A percentile compares a stretch with the other conserved stretches of the same genome.
These are phyloP conservation scores for Macrotyloma uniflorum DNA, from an alignment of 306 rosid genomes.

Conservation along the genomic window DNA sequence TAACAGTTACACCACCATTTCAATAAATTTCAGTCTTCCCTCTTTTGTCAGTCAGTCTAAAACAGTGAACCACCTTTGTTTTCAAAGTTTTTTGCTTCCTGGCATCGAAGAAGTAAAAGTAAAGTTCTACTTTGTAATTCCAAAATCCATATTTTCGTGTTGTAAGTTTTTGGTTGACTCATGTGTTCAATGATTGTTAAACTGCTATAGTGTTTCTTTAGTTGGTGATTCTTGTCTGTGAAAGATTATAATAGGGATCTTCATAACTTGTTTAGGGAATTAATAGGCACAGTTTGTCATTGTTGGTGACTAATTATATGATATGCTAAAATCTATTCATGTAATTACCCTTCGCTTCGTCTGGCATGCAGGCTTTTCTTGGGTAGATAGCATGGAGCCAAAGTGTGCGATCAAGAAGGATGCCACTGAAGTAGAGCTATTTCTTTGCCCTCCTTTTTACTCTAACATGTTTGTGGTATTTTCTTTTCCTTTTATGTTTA, in stretches of 20 bases:
- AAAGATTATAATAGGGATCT: background rate
- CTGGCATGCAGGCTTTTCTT: slow-evolving; percentile 12
- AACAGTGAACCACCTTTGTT: background rate
- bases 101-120: background rate
- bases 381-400: slow-evolving; percentile 54
- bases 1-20: too few species aligned
- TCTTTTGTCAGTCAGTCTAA: background rate
- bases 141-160: background rate
- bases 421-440: slow-evolving; percentile 60
- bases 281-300: background rate
- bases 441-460: background rate
- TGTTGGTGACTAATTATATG: background rate
- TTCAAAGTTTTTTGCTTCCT: background rate
- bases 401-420: slow-evolving; percentile 70
- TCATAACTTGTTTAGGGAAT: slow-evolving; percentile 2
- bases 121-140: slow-evolving; percentile 1
- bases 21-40: background rate
- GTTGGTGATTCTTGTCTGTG: background rate
- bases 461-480: background rate
- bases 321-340: background rate
- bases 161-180: background rate
- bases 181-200: background rate
- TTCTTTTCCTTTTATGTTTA: background rate
- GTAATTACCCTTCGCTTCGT: background rate
- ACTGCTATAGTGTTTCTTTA: background rate